Evolutionary conservation across 2,329 filamentous ascomycete genomes (phyloP).

Genomic region (Camptophora hylomeconis): DNA sequence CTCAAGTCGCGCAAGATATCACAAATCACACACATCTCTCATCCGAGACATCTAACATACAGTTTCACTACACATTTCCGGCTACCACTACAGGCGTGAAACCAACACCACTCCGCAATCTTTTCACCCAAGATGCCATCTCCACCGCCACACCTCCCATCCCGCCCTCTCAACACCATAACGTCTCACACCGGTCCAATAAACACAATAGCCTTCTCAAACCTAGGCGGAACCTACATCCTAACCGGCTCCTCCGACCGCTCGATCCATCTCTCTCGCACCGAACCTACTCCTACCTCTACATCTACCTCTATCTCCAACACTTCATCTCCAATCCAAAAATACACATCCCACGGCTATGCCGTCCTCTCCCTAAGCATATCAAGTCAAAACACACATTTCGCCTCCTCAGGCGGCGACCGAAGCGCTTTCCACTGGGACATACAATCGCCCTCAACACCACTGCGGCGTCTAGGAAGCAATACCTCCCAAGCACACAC

Average conservation of each 20-base stretch:
- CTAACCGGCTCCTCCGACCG: constrained; percentile 80
- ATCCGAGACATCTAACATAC: too few relatives aligned
- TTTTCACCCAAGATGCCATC: too few relatives aligned
- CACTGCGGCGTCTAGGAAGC: constrained; percentile 58
- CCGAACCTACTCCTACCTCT: constrained; percentile 28
- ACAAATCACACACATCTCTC: too few relatives aligned
- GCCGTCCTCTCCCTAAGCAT: constrained; percentile 74
- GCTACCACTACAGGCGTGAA: too few relatives aligned
- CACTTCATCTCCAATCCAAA: constrained; percentile 56
- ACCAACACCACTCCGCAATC: constrained; percentile 18
- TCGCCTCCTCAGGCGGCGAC: constrained; percentile 81
- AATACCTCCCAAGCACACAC: constrained; percentile 46
- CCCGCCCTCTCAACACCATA: constrained; percentile 27
- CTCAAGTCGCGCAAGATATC: too few relatives aligned
- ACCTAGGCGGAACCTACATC: constrained; percentile 61
- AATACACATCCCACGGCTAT: constrained; percentile 82
- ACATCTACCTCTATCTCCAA: constrained; percentile 16
- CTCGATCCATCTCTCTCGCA: constrained; percentile 72
- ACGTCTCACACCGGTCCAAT: constrained; percentile 43
- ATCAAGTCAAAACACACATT: constrained; percentile 61
- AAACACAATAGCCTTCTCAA: constrained; percentile 60
- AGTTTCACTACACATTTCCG: too few relatives aligned
- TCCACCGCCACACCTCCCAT: constrained; percentile 28
- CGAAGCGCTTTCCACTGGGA: constrained; percentile 91
- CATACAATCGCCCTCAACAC: constrained; percentile 59